Conservation (phyloP, 352 stramenopile species). For the Phytophthora multivora region DNA sequence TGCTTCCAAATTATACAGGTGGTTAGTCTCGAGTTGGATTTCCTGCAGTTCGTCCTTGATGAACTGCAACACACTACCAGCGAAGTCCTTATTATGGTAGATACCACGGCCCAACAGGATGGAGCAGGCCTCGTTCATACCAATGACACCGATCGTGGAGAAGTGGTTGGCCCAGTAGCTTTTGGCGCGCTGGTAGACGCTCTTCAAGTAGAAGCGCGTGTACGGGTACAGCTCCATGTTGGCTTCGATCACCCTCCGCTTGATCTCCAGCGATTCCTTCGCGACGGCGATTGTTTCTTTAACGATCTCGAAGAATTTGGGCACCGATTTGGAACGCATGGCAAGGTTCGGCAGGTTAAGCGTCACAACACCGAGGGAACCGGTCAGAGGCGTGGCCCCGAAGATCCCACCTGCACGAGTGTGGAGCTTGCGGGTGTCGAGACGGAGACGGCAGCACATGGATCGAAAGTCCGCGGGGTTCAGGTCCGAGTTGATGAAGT, state of each 20-base stretch:
- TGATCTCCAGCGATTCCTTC: slow-evolving; percentile 37
- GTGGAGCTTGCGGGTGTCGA: slow-evolving; percentile 36
- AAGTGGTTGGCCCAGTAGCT: slow-evolving; percentile 43
- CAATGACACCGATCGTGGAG: slow-evolving; percentile 37
- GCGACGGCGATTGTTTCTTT: slow-evolving; percentile 31
- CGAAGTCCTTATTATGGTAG: slow-evolving; percentile 40
- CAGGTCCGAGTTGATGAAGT: slow-evolving; percentile 39
- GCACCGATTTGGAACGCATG: slow-evolving; percentile 25
- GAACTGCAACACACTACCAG: slow-evolving; percentile 29
- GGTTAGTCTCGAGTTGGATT: slow-evolving; percentile 37
- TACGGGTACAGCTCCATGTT: slow-evolving; percentile 42
- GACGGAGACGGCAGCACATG: slow-evolving; percentile 36
- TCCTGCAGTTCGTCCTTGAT: slow-evolving; percentile 38
- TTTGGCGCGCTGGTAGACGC: slow-evolving; percentile 30
- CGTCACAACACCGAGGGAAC: slow-evolving; percentile 39
- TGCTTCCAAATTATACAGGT: slow-evolving; percentile 38
- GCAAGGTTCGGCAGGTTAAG: slow-evolving; percentile 36
- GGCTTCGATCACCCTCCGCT: slow-evolving; percentile 32
- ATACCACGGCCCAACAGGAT: slow-evolving; percentile 34
- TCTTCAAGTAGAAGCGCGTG: slow-evolving; percentile 37
- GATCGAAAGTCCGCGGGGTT: slow-evolving; percentile 34
- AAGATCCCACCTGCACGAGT: slow-evolving; percentile 36
- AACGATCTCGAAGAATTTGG: slow-evolving; percentile 31
- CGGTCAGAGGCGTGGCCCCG: slow-evolving; percentile 29
- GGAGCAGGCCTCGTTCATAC: slow-evolving; percentile 36